These are phyloP conservation scores for Apocynum venetum DNA, from an alignment of 257 asterid genomes.

Conservation along the genomic window DNA sequence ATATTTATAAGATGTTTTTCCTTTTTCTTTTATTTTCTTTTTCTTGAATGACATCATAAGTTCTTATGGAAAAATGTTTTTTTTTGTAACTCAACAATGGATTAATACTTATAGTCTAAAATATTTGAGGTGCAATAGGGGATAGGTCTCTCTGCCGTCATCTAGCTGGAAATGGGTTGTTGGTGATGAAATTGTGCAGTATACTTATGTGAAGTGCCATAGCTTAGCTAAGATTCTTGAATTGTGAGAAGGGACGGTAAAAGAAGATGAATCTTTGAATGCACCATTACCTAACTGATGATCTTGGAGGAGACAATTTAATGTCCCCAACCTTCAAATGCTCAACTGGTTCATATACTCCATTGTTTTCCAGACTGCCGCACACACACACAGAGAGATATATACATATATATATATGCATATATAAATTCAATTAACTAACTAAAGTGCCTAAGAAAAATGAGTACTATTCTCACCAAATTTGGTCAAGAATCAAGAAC, in stretches of 20 bases:
- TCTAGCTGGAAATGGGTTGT: background rate
- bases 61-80: too few relatives aligned
- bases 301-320: background rate
- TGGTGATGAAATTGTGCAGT: background rate
- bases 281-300: slow-evolving; percentile 14
- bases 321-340: background rate
- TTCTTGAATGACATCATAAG: too few relatives aligned
- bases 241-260: background rate
- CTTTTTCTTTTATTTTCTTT: too few relatives aligned
- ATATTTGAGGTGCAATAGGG: too few relatives aligned
- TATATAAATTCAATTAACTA: background rate
- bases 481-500: background rate
- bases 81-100: too few relatives aligned
- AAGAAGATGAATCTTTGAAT: slow-evolving; percentile 10
- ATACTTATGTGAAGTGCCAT: background rate
- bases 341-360: background rate
- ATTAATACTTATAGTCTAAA: too few relatives aligned
- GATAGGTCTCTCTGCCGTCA: too few relatives aligned
- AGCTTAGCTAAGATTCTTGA: slow-evolving; percentile 11
- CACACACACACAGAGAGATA: too few relatives aligned
- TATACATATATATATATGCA: too few relatives aligned
- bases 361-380: slow-evolving; percentile 10
- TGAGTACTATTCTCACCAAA: background rate
- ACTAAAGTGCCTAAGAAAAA: background rate
- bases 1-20: too few relatives aligned